These are phyloP conservation scores for Coemansia sp. DNA, from an alignment of 192 early-diverging fungal genomes.

Conservation along the genomic window DNA sequence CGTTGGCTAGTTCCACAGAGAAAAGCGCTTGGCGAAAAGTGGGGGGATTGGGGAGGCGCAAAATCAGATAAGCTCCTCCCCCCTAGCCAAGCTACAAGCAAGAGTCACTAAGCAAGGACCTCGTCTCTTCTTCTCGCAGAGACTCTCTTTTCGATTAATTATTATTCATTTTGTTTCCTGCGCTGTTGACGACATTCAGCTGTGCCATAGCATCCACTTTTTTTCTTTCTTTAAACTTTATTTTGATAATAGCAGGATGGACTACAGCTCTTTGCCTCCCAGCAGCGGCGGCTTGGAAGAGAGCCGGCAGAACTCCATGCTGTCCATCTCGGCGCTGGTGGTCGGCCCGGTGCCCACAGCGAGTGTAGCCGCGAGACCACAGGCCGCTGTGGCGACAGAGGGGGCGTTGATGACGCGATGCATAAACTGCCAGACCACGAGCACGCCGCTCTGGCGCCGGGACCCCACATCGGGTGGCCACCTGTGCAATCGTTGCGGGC, in stretches of 20 bases:
- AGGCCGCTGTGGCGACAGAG: not conserved
- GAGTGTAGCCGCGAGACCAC: not conserved
- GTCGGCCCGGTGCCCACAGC: conserved; percentile 1
- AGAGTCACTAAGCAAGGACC: not conserved
- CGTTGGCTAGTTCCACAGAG: not conserved
- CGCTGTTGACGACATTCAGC: not conserved
- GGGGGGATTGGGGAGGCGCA: not conserved
- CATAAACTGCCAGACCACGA: conserved; percentile 78
- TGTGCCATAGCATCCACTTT: not conserved
- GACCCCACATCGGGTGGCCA: conserved; percentile 66
- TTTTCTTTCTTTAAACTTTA: not conserved
- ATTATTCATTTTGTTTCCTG: not conserved
- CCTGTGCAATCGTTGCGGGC: conserved; percentile 81
- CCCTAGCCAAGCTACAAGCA: not conserved
- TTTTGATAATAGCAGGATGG: conserved; percentile 6
- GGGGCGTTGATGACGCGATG: conserved; percentile 36
- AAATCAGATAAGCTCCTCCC: not conserved
- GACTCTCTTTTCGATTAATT: not conserved
- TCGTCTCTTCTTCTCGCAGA: not conserved
- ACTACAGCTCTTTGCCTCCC: not conserved
- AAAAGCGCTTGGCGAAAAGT: not conserved
- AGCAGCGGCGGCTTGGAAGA: not conserved
- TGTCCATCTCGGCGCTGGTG: conserved; percentile 34
- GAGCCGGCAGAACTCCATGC: conserved; percentile 3
- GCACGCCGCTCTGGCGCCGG: conserved; percentile 80